Evolutionary conservation across 345 rosid genomes (phyloP), one percentile per base, ranked within the genome.

Genomic region (Salix dunnii): DNA sequence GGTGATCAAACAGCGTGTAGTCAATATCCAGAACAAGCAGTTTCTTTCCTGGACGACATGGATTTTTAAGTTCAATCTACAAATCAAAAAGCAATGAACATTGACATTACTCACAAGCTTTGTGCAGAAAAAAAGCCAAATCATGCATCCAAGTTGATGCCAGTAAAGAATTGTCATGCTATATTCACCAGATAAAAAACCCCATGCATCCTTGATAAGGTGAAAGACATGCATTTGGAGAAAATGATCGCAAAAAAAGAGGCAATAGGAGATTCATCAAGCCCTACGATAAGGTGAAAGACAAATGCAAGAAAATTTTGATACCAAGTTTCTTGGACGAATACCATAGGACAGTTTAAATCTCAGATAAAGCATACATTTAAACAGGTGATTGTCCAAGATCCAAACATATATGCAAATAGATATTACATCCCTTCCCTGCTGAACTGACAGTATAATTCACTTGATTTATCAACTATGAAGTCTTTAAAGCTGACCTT

Each of bases 1-100:
- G 97, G 69, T 96, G 99, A 86, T 96, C 99, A 82, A 93, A 92
- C 70, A 96, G 82, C 14, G 99, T 93, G 81, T 96, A 96, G 84
- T 96, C 99, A 77, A 96, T 93, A 83, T 92, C 99, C 80, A 96
- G 83, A 77, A 93, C 98, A 67, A 92, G 98, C 55, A 96, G 85
- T 31, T 96, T 96, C 85, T 93, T 96, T 71, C 97, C 99, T 81
- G 87, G 70, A 69, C 96, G 97, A 72, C 96, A 91, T 62, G 97
- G 97, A 61, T 78, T 87, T 77, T 82, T 80, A 63, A 90, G 88
- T 61, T 90, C 86, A 82, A 96, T 91, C 98, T 96, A 81, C 74
- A 76, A 74, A 67, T 20, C 28, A 74, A 65, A 30, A 40, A n/a
- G 69, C 5, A 63, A 14, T 4, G 28, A 49, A 48, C 27, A 75